Base-by-base conservation (phyloP, 2,329 filamentous ascomycete genomes). In the Talaromyces sp. region DNA sequence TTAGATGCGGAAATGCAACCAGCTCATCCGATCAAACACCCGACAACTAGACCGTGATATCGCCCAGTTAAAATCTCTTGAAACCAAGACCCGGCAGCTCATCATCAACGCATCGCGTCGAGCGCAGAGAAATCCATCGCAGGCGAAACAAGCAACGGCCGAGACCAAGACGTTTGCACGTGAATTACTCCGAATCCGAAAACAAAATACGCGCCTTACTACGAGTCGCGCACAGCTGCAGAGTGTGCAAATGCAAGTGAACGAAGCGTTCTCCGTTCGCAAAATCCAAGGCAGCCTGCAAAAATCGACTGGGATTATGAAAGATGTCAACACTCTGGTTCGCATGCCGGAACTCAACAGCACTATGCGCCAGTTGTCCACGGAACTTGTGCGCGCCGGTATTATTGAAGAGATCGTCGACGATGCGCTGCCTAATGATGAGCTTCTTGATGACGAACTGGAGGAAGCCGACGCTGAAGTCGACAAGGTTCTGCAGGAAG, bases 381-480 rank as follows among this genome's bases (percentile, higher is more conserved):
- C 88, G 61, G 94, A 97, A 81, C 78, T 97, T 66, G 89, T 96
- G 75, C 95, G 92, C 79, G 93, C 94, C 2, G 94, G 93, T 17
- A 93, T 99, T 65, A 96, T 97, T 62, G 93, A 97, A 80, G 94
- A 99, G 79, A 97, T 97, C 90, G 87, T 96, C 4, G 90, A 88
- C 54, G 93, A 97, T 72, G 87, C 83, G 50, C 79, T 97, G 65
- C 91, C 92, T n/a, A 80, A 84, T 63, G 84, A 88, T 65, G 88
- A 92, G 60, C 77, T 88, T 56, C 79, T 91, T 56, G 87, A 88
- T 66, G 80, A 85, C 57, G 84, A 90, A 61, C 86, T 90, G 61
- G 90, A 86, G 61, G 90, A 92, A 68, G 89, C 87, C 6, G 88
- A 91, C 74, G 87, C 83, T 21, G 93, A 97, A 80, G 91, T 97